phyloP scores from a whole-genome alignment of 2,329 filamentous ascomycete genomes.

The Apiospora pterosperma region DNA sequence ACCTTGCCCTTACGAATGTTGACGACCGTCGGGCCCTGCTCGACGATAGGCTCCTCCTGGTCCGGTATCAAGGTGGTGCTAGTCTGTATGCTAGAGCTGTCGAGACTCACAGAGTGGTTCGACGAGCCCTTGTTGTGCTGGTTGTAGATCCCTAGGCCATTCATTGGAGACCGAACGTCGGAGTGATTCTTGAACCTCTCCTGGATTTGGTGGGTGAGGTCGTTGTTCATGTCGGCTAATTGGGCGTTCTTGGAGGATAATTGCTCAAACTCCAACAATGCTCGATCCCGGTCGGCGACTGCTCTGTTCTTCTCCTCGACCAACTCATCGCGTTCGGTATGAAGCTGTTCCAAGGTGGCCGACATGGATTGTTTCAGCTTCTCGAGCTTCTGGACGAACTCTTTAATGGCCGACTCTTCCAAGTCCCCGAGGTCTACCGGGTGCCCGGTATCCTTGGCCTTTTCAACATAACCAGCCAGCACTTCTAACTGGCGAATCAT shows the following conservation, averaged over 20 bases:
- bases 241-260: conserved; percentile 92
- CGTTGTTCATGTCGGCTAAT: conserved; percentile 91
- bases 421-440: conserved; percentile 78
- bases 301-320: conserved; percentile 82
- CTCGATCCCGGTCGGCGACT: conserved; percentile 84
- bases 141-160: conserved; percentile 56
- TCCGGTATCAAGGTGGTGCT: conserved; percentile 58
- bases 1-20: conserved; percentile 92
- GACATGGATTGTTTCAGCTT: conserved; percentile 58
- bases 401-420: conserved; percentile 87
- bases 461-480: conserved; percentile 82
- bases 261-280: conserved; percentile 92
- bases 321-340: conserved; percentile 73
- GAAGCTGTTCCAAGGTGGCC: conserved; percentile 55
- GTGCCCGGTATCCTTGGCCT: conserved; percentile 77
- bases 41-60: conserved; percentile 64
- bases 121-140: conserved; percentile 46
- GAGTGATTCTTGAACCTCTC: conserved; percentile 77
- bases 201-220: conserved; percentile 91
- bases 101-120: conserved; percentile 48
- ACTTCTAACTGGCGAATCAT: conserved; percentile 90
- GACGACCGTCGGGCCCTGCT: conserved; percentile 83
- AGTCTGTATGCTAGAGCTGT: conserved; percentile 51
- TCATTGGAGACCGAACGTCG: conserved; percentile 49
- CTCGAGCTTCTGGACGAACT: conserved; percentile 75